Evolutionary conservation across 805 yeast species (phyloP).

Genomic region (Saturnispora diversa): DNA sequence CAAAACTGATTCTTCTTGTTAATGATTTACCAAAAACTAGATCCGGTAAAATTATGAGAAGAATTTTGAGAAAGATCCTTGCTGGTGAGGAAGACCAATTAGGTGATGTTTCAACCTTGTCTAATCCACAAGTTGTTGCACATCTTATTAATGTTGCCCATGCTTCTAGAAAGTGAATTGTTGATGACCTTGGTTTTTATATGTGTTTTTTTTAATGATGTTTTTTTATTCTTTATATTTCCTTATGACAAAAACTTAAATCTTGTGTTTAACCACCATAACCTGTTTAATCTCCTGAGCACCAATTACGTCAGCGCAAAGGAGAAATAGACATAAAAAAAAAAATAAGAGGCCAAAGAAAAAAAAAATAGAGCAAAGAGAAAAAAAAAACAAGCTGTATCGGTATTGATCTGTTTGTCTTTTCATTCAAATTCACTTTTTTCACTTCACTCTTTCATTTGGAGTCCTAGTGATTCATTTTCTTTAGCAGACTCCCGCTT

Average conservation of each 20-base stretch:
- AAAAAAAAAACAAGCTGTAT: background rate
- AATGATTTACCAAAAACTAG: constrained; percentile 79
- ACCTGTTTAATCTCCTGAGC: too few relatives aligned
- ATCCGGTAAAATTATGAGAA: constrained; percentile 83
- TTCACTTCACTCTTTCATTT: too few relatives aligned
- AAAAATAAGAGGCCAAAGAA: too few relatives aligned
- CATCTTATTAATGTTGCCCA: constrained; percentile 50
- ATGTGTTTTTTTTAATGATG: background rate
- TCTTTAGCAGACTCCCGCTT: too few relatives aligned
- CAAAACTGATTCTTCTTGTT: constrained; percentile 63
- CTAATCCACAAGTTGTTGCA: constrained; percentile 67
- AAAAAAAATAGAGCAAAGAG: too few relatives aligned
- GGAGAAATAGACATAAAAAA: too few relatives aligned
- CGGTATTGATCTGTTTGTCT: background rate
- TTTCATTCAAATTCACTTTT: too few relatives aligned
- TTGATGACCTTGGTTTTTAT: background rate
- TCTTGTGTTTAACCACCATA: too few relatives aligned
- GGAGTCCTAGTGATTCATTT: too few relatives aligned
- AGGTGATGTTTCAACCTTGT: constrained; percentile 71
- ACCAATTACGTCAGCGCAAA: too few relatives aligned
- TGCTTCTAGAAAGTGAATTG: constrained; percentile 1
- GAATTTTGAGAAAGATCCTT: constrained; percentile 69
- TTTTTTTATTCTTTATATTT: background rate
- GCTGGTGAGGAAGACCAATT: constrained; percentile 73
- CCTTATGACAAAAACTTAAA: too few relatives aligned